Percentiles rank a stretch among this genome's conserved stretches.
Conservation (phyloP, 768 basidiomycete species). For the Phlebiopsis gigantea region DNA sequence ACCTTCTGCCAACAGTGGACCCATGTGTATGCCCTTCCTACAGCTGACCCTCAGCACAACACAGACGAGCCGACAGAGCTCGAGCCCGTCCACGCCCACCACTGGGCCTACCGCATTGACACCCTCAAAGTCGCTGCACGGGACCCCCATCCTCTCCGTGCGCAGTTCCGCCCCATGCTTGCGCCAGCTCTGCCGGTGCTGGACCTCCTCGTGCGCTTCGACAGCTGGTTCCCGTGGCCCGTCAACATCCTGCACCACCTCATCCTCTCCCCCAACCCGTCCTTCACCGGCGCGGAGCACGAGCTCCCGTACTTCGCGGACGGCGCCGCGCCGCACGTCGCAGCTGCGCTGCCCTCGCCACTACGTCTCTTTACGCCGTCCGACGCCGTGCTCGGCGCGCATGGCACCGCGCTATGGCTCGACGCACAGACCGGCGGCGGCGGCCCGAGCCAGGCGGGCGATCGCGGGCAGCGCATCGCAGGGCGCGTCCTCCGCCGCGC, state of each 20-base stretch:
- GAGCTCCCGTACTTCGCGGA: conserved; percentile 13
- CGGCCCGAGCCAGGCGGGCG: conserved; percentile 20
- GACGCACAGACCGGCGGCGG: conserved; percentile 52
- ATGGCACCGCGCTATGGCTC: conserved; percentile 63
- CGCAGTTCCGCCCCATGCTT: neutral
- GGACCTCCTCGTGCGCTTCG: conserved; percentile 56
- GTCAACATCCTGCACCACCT: conserved; percentile 66
- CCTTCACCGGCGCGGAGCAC: neutral
- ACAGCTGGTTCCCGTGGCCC: conserved; percentile 60
- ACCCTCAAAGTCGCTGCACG: conserved; percentile 37
- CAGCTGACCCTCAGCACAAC: conserved; percentile 29
- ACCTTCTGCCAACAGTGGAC: conserved; percentile 34
- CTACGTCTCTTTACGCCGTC: conserved; percentile 52
- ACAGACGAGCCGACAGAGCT: conserved; percentile 23
- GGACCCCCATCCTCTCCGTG: conserved; percentile 10
- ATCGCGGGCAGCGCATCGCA: conserved; percentile 57
- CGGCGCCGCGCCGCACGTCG: conserved; percentile 6
- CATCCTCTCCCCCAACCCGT: conserved; percentile 39
- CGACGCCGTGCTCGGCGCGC: conserved; percentile 47
- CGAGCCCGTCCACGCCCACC: conserved; percentile 40
- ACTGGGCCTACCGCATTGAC: conserved; percentile 57
- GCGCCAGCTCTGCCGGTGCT: conserved; percentile 37
- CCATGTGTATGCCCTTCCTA: conserved; percentile 30
- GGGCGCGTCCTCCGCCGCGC: conserved; percentile 28
- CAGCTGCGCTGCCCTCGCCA: conserved; percentile 25